Evolutionary conservation across 208 protist species (phyloP), one percentile per base, ranked within the genome.

Genomic region (Acanthamoeba polyphaga): DNA sequence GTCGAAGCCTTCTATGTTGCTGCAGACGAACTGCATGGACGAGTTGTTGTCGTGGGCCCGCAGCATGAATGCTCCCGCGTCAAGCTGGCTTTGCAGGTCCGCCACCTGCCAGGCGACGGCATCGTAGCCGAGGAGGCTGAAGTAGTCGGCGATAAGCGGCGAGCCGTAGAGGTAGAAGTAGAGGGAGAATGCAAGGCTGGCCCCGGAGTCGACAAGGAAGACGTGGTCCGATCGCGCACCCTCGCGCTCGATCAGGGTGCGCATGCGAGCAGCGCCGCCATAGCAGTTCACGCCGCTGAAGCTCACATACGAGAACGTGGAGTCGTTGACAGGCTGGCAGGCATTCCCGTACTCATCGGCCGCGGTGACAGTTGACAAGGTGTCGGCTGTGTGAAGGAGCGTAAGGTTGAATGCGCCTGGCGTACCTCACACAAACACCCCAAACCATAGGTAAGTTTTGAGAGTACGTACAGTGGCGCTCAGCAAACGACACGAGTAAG

Each of bases 381-480:
- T 92, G 60, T 92, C 60, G 8, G 58, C 34, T 22, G 87, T 92
- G 87, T 92, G 87, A 9, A 92, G 87, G 62, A 92, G 51, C 5
- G 87, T 92, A 3, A 92, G 62, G 15, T 92, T 74, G 34, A 92
- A 85, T 9, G 46, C 34, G 49, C 76, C 76, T 85, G 62, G 0
- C 3, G 58, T 62, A 49, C 53, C 2, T 22, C 53, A 3, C 53
- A 19, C 17, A 1, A 5, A 19, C 53, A 58, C 53, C 53, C 53
- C 53, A 58, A 19, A 2, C 17, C 12, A 0, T 0, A 58, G 17
- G 53, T 22, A 58, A 58, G 53, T 22, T 58, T 5, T 58, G 53
- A 55, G 1, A 4, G 1, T 46, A 1, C 43, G 4, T 6, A 4
- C 4, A 4, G 43, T 46, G 43, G 4, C 4, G 3, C 4, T 4